Base-by-base conservation (phyloP, 441 rosid genomes). In the Omphalea diandra region DNA sequence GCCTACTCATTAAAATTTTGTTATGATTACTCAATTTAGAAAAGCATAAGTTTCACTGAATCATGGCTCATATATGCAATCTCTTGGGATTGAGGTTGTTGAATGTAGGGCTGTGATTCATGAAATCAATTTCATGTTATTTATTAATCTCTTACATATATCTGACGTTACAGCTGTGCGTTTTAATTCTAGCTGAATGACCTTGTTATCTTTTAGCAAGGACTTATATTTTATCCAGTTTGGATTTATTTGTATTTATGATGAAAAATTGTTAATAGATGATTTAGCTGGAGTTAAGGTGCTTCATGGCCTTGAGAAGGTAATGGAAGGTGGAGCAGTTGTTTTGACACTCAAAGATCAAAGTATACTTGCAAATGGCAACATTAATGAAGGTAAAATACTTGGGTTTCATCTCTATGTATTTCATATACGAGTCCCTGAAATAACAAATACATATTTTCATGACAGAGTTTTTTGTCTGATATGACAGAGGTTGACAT, bases 291-390 rank as follows among this genome's bases (percentile, higher is more conserved):
- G 98, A 69, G 89, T 90, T 31, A 91, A 91, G 81, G 91, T 93
- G 80, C 91, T 96, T 67, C 86, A 96, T 72, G 99, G 98, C 70
- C 83, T 91, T 46, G 99, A 93, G 75, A 96, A 91, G 83, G 99
- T 96, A 69, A 78, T 85, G 74, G 98, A 86, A 73, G 98, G 99
- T 67, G 97, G 98, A 77, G 96, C 99, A 46, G 98, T 93, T 77
- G 94, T 93, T 80, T 85, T 91, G 83, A 96, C 99, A 31, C 91
- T 96, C 59, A 90, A 93, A 83, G 99, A 96, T 80, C 97, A 96
- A 80, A 85, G 65, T 66, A 89, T 93, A 76, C 97, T 96, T 80
- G 90, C 90, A 1, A 82, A 84, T 81, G 98, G 98, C 50, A 91
- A 86, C 68, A 53, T 93, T 70, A 96, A 93, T 75, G 87, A 90